These are phyloP conservation scores for Comarum palustre DNA, from an alignment of 306 rosid species.

Conservation along the genomic window DNA sequence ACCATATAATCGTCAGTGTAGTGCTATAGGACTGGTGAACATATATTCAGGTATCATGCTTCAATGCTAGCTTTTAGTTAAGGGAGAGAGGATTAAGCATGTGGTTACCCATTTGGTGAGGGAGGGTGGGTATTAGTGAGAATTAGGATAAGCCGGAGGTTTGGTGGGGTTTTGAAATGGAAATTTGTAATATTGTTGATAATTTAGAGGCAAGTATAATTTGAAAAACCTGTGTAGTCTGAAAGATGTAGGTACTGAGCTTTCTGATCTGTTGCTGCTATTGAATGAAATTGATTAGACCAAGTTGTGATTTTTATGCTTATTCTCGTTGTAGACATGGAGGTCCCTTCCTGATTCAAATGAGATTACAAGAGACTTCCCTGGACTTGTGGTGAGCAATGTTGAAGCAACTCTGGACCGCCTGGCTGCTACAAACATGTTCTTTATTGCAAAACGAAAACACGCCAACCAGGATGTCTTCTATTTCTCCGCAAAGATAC, in stretches of 20 bases:
- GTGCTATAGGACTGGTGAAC: not conserved
- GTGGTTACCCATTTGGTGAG: not conserved
- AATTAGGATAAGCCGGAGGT: not conserved
- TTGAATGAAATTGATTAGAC: not conserved
- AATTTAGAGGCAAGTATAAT: not conserved
- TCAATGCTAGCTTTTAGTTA: not conserved
- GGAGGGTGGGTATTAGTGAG: not conserved
- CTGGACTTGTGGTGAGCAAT: slow-evolving; percentile 45
- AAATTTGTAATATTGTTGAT: not conserved
- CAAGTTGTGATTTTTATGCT: not conserved
- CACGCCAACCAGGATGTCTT: slow-evolving; percentile 92
- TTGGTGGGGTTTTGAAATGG: not conserved
- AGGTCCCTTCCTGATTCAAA: slow-evolving; percentile 95
- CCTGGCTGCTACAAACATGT: slow-evolving; percentile 70
- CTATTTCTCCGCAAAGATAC: slow-evolving; percentile 84
- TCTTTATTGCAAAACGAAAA: slow-evolving; percentile 88
- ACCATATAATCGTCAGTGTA: no score
- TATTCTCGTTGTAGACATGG: slow-evolving; percentile 70
- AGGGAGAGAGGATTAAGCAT: not conserved
- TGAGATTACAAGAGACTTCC: slow-evolving; percentile 82
- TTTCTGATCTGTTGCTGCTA: not conserved
- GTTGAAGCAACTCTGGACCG: slow-evolving; percentile 67
- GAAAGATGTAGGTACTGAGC: not conserved
- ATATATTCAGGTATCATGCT: not conserved
- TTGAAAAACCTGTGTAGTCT: not conserved